These are phyloP conservation scores for Reticulascus tulasneorum DNA, from an alignment of 2,329 filamentous ascomycete species.

Conservation along the genomic window DNA sequence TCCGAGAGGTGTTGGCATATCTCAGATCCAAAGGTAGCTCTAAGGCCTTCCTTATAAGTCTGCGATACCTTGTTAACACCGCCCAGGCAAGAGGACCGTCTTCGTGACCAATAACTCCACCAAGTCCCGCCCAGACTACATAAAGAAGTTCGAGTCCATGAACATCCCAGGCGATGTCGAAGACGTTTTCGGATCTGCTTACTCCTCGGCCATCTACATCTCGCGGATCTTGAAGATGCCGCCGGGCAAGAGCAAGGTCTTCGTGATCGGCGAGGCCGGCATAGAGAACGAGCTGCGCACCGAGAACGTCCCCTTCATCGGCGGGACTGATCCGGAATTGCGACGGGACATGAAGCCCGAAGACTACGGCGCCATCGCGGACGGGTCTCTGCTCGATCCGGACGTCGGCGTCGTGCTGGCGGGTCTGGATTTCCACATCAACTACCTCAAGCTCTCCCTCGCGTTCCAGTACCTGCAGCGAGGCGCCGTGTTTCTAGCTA, in stretches of 20 bases:
- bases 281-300: slow-evolving; percentile 83
- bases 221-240: slow-evolving; percentile 82
- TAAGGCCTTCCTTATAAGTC: slow-evolving; percentile 11
- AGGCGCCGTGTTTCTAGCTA: slow-evolving; percentile 85
- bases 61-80: slow-evolving; percentile 9
- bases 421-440: slow-evolving; percentile 90
- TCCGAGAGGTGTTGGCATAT: slow-evolving; percentile 80
- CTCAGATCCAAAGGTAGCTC: slow-evolving; percentile 70
- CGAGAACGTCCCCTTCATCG: slow-evolving; percentile 76
- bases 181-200: slow-evolving; percentile 93
- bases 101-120: slow-evolving; percentile 99
- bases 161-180: slow-evolving; percentile 77
- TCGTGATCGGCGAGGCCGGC: slow-evolving; percentile 84
- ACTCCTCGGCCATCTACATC: slow-evolving; percentile 95
- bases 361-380: slow-evolving; percentile 76
- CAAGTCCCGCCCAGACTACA: slow-evolving; percentile 89
- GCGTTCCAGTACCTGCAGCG: slow-evolving; percentile 81
- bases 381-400: slow-evolving; percentile 72
- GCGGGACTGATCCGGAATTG: slow-evolving; percentile 77
- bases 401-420: slow-evolving; percentile 87
- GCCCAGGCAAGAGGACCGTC: slow-evolving; percentile 80
- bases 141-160: slow-evolving; percentile 79
- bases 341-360: slow-evolving; percentile 74
- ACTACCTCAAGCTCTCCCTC: slow-evolving; percentile 85
- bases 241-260: slow-evolving; percentile 83